Evolutionary conservation across 139 green algal genomes (phyloP), one percentile per base, ranked within the genome.

Genomic region (Tetraselmis chui): DNA sequence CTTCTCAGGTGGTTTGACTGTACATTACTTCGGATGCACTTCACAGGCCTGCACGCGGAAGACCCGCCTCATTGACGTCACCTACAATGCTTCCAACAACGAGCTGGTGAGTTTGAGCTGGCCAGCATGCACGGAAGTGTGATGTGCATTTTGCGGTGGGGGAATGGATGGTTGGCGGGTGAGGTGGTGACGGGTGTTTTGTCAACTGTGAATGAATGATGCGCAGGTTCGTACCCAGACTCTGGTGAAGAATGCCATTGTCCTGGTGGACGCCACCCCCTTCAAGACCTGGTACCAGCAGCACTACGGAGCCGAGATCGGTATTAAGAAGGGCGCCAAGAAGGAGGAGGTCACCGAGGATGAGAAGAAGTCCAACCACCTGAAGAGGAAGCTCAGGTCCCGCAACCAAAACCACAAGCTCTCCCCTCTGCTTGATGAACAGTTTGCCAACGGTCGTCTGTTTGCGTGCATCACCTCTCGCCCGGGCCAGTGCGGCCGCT

Each of bases 61-160:
- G 92, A 91, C 92, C 2, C 96, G 97, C 88, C 92, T 99, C 77
- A 82, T 99, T 88, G 95, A 98, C 81, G 97, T 99, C 29, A 83
- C 87, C 30, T 99, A 99, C 96, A 99, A 99, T 89, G 93, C 97
- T 28, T 98, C 95, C 85, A 99, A 99, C 93, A 99, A 99, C 91
- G 97, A 99, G 92, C 90, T 99, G 89, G 96, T 98, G 85, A 86
- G 86, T 74, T 18, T 18, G 45, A 5, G 45, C 11, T 25, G 45
- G 11, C 45, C 11, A 5, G 45, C 45, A 67, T 67, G 45, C 45
- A 67, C 11, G 5, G 27, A 59, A 80, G 30, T 67, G 58, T 25
- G 30, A 82, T 11, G 77, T 30, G 31, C 31, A 29, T 81, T 75
- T 75, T 23, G 25, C 23, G 74, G 74, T 23, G 74, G 2, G 27